Conservation (phyloP, 2,329 filamentous ascomycete genomes). For the Cladophialophora chaetospira region DNA sequence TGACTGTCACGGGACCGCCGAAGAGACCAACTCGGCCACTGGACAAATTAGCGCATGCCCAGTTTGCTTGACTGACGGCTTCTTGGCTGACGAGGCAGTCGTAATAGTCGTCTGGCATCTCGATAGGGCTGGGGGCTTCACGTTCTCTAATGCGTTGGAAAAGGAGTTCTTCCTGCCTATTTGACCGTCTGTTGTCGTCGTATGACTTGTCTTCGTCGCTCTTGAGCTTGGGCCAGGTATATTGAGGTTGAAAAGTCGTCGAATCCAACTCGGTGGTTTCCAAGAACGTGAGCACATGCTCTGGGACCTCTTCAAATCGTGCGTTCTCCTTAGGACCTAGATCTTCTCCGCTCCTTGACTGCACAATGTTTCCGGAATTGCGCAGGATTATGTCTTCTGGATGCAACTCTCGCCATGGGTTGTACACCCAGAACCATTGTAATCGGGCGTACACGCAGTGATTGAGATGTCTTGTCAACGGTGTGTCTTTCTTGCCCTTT, state of each 20-base stretch:
- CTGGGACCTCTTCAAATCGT: slow-evolving; percentile 12
- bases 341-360: not conserved
- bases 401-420: not conserved
- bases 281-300: not conserved
- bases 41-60: slow-evolving; percentile 15
- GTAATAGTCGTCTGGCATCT: slow-evolving; percentile 13
- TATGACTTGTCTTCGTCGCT: not conserved
- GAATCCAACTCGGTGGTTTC: not conserved
- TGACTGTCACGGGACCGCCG: slow-evolving; percentile 10
- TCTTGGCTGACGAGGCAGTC: slow-evolving; percentile 21
- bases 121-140: not conserved
- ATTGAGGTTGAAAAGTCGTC: slow-evolving; percentile 4
- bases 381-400: not conserved
- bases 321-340: not conserved
- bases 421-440: slow-evolving; percentile 15
- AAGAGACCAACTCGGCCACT: slow-evolving; percentile 13
- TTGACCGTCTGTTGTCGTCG: not conserved
- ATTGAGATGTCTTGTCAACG: slow-evolving; percentile 11
- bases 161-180: not conserved
- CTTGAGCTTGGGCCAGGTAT: slow-evolving; percentile 11
- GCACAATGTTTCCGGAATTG: not conserved
- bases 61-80: slow-evolving; percentile 21
- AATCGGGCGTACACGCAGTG: slow-evolving; percentile 19
- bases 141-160: not conserved
- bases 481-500: not conserved